Base-by-base conservation (phyloP, 1,284 basidiomycete genomes). In the Kwoniella shivajii region DNA sequence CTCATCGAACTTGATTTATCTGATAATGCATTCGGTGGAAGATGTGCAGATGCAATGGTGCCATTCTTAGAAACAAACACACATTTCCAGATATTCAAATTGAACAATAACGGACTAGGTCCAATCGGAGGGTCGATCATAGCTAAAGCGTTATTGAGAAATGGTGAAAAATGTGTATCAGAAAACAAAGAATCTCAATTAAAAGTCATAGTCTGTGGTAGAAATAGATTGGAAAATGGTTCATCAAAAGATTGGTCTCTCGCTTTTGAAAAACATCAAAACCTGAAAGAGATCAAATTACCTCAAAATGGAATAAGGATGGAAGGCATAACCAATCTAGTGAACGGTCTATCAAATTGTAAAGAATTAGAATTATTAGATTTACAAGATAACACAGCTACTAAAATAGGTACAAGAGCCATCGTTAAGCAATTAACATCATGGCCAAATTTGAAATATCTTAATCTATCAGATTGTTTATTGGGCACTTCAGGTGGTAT, bases 71-170 rank as follows among this genome's bases (percentile, higher is more conserved):
- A 84, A 51, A 81, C 86, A 67, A 95, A 92, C 76, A 86, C 85
- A 51, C 83, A 82, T 61, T 85, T 93, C 79, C 85, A 88, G 70
- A 83, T 91, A 56, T 85, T 99, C 73, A 89, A 88, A 71, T 85
- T 99, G 62, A 96, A 92, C 80, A 99, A 99, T 82, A 99, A 98
- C 78, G 95, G 95, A 30, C 85, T 99, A 31, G 96, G 96, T n/a
- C 88, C 92, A 24, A 86, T 85, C 10, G 96, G 94, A 26, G 96
- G 95, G 38, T 82, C 81, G 22, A 86, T 90, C 67, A 85, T 99
- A 64, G 92, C 96, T 37, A 82, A 87, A 50, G 96, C 96, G 13
- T 81, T 99, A 11, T 79, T 85, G 39, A 84, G 85, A 63, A 91
- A 90, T 33, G 94, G 92, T 2, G 80, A 83, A 55, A 81, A 87